A percentile compares a stretch with the other conserved stretches of the same genome.
Evolutionary conservation across 176 grass and related monocot genomes (phyloP).

Genomic region (Coix lacrymajobi): DNA sequence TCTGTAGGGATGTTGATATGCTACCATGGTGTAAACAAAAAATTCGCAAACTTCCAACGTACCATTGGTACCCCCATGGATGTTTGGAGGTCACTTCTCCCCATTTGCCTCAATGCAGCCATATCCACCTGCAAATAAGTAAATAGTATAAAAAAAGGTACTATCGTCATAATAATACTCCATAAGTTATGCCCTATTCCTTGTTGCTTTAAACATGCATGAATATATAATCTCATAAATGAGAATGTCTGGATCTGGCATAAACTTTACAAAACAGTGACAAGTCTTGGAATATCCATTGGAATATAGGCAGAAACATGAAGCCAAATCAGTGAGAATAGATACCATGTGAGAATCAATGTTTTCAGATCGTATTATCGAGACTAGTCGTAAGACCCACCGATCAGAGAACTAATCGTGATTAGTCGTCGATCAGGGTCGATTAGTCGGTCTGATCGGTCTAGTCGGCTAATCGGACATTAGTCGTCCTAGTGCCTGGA

Average conservation of each 20-base stretch:
- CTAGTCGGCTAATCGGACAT: too few species aligned
- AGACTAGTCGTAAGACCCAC: too few species aligned
- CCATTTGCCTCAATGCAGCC: constrained; percentile 82
- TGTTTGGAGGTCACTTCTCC: constrained; percentile 85
- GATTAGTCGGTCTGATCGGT: too few species aligned
- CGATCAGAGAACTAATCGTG: too few species aligned
- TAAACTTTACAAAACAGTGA: neutral
- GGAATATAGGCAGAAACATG: neutral
- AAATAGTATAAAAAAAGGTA: constrained; percentile 8
- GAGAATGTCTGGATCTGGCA: neutral
- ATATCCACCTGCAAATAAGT: constrained; percentile 76
- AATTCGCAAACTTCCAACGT: constrained; percentile 4
- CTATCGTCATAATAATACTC: neutral
- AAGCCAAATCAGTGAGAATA: neutral
- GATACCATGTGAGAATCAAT: neutral
- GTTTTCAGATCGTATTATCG: too few species aligned
- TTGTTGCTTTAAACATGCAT: neutral
- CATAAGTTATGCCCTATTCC: neutral
- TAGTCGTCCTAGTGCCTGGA: too few species aligned
- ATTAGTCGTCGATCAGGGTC: too few species aligned
- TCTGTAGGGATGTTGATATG: neutral
- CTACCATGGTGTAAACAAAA: neutral
- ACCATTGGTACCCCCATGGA: constrained; percentile 96
- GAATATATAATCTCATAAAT: neutral
- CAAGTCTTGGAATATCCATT: neutral